Evolutionary conservation across 2,329 filamentous ascomycete species (phyloP).

Genomic region (Capronia coronata): DNA sequence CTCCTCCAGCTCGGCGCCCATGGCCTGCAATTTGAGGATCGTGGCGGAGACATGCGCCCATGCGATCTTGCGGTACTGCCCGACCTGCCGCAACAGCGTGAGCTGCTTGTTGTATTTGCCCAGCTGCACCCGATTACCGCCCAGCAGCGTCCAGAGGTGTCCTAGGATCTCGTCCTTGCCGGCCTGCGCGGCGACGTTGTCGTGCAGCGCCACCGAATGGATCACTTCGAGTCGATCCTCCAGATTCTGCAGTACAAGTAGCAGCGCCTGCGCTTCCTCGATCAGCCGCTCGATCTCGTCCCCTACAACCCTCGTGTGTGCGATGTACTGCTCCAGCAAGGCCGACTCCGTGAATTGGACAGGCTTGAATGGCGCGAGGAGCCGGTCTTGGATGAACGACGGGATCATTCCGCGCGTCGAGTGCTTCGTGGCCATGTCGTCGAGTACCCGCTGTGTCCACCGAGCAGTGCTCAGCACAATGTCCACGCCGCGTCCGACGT

Average conservation of each 20-base stretch:
- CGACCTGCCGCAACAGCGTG: conserved; percentile 58
- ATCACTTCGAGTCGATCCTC: conserved; percentile 66
- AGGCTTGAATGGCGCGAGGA: conserved; percentile 57
- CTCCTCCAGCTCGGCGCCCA: conserved; percentile 64
- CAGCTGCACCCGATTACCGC: conserved; percentile 58
- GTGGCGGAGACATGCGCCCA: conserved; percentile 63
- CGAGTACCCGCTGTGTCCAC: conserved; percentile 65
- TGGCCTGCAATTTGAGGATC: conserved; percentile 66
- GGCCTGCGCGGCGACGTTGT: conserved; percentile 53
- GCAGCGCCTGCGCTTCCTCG: conserved; percentile 60
- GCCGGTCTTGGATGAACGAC: conserved; percentile 41
- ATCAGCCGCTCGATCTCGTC: conserved; percentile 64
- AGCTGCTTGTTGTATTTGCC: conserved; percentile 59
- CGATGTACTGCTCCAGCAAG: conserved; percentile 67
- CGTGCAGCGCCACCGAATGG: conserved; percentile 60
- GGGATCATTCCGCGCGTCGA: conserved; percentile 35
- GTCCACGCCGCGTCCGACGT: conserved; percentile 67
- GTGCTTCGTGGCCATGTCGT: conserved; percentile 49
- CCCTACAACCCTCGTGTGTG: conserved; percentile 63
- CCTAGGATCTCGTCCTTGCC: conserved; percentile 61
- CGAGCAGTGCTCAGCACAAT: conserved; percentile 67
- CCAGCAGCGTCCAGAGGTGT: conserved; percentile 66
- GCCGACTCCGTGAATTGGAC: conserved; percentile 54
- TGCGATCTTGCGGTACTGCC: conserved; percentile 58
- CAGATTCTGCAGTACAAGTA: conserved; percentile 59